phyloP scores from a whole-genome alignment of 2,329 filamentous ascomycete genomes.

The Zalaria obscura region DNA sequence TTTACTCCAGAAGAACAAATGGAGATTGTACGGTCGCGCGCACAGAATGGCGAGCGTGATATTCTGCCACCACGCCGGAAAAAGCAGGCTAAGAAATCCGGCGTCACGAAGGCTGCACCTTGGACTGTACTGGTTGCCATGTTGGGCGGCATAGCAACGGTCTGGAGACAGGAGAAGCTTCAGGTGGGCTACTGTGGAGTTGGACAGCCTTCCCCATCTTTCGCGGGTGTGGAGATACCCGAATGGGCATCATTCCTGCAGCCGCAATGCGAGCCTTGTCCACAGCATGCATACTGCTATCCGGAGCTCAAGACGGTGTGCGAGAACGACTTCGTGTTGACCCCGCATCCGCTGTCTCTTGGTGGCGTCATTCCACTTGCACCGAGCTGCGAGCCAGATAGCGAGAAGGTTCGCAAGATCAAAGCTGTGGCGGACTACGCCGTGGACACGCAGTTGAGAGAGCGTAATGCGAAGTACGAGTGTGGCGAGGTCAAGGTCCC shows the following conservation, averaged over 20 bases:
- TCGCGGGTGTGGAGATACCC: slow-evolving; percentile 53
- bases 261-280: slow-evolving; percentile 81
- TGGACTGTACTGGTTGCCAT: slow-evolving; percentile 58
- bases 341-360: slow-evolving; percentile 69
- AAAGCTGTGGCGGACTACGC: slow-evolving; percentile 79
- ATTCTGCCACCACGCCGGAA: slow-evolving; percentile 23
- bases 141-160: slow-evolving; percentile 57
- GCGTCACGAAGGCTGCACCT: slow-evolving; percentile 48
- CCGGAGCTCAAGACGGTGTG: slow-evolving; percentile 63
- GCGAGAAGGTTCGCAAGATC: slow-evolving; percentile 76
- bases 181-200: slow-evolving; percentile 89
- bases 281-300: slow-evolving; percentile 80
- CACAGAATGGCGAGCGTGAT: slow-evolving; percentile 11
- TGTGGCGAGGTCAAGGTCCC: slow-evolving; percentile 61
- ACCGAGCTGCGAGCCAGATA: slow-evolving; percentile 88
- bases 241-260: slow-evolving; percentile 56
- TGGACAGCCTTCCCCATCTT: slow-evolving; percentile 45
- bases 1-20: slow-evolving; percentile 85
- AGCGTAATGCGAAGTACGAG: slow-evolving; percentile 78
- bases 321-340: slow-evolving; percentile 75
- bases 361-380: slow-evolving; percentile 70
- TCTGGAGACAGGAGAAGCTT: slow-evolving; percentile 93
- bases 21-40: slow-evolving; percentile 60
- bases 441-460: slow-evolving; percentile 63
- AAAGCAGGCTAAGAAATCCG: slow-evolving; percentile 2